Conservation (phyloP, 2,329 filamentous ascomycete species). For the Fusarium sulawesiense region DNA sequence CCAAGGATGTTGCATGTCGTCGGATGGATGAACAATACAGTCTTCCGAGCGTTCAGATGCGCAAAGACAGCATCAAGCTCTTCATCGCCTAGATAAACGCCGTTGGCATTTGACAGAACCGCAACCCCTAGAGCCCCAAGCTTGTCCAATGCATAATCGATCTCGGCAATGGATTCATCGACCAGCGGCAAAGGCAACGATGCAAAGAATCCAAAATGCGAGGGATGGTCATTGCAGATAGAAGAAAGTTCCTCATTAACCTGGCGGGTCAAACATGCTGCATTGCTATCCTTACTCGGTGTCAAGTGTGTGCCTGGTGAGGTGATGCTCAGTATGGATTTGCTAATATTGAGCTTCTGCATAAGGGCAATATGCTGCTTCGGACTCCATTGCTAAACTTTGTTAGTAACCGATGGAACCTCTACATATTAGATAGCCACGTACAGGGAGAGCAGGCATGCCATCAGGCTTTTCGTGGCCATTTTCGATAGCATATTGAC, state of each 20-base stretch:
- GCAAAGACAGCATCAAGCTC: not conserved
- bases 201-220: conserved; percentile 2
- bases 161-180: not conserved
- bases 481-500: no score
- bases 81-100: not conserved
- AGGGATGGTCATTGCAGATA: not conserved
- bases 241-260: not conserved
- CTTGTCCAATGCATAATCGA: conserved; percentile 1
- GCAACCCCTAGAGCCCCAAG: conserved; percentile 3
- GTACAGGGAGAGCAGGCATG: conserved; percentile 4
- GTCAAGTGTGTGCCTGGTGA: not conserved
- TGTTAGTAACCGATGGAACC: no score
- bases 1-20: conserved; percentile 2
- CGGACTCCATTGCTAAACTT: not conserved
- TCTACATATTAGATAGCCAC: no score
- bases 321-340: conserved; percentile 1
- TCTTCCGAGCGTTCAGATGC: not conserved
- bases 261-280: not conserved
- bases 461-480: not conserved
- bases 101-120: conserved; percentile 1
- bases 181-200: conserved; percentile 1
- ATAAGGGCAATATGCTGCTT: not conserved
- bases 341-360: not conserved
- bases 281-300: not conserved
- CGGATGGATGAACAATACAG: conserved; percentile 7